Base-by-base conservation (phyloP, 352 stramenopile species). In the Globisporangium perplexum region DNA sequence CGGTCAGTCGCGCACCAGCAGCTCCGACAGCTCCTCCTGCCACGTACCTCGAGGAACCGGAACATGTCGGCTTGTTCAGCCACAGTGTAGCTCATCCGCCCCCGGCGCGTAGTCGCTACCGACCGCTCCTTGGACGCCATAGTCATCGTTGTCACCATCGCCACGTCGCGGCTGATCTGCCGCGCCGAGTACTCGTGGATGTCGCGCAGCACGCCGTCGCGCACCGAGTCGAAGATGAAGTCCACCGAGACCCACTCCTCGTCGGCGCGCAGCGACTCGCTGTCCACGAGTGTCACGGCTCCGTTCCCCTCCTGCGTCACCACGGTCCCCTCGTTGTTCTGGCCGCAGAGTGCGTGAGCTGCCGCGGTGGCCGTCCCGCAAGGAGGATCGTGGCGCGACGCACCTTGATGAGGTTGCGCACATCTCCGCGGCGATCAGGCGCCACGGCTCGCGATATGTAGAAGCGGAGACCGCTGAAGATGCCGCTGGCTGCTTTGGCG, bases 51-150 rank as follows among this genome's bases (percentile, higher is more conserved):
- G 15, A 74, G 38, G 39, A 73, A 86, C 35, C 65, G 47, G 33
- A 87, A 48, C 74, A 89, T 83, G 30, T 63, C 57, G 11, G 65
- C 78, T 33, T 82, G 59, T 5, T 86, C 74, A 28, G 68, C 52
- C 0, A 50, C 22, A 11, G 72, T 72, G 61, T 81, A 88, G n/a
- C 26, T 35, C 20, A 57, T 7, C 23, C 49, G 26, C 2, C 53
- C 46, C 31, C 24, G 26, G 36, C 39, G 36, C 39, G 47, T 60
- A 12, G 55, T 39, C 30, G 44, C 22, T 11, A 17, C 18, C 2
- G 23, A 14, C 24, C 38, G 12, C 44, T 36, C 24, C 2, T 18
- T 7, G 26, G 23, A 2, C 7, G 12, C 39, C 15, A 28, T 30
- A 4, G 7, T 14, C n/a, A 20, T 18, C 6, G 44, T 17, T 4